phyloP scores from a whole-genome alignment of 129 eudicot genomes.

The Lactuca sativa region DNA sequence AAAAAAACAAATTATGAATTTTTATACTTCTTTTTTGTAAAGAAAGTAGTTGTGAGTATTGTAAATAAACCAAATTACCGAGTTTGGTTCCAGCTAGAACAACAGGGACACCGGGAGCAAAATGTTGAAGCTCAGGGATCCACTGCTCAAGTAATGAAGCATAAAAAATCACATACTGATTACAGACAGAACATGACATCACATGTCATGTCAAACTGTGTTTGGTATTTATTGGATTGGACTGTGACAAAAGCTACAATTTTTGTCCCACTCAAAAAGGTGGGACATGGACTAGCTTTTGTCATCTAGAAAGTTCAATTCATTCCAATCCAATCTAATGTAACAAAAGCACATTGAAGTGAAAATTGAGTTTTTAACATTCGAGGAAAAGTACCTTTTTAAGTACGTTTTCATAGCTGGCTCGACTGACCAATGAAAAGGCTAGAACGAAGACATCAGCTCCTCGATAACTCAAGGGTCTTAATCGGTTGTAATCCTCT shows the following conservation, averaged over 20 bases:
- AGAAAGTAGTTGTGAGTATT: neutral
- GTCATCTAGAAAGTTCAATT: too few species aligned
- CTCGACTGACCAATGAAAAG: conserved; percentile 88
- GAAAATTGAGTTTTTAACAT: neutral
- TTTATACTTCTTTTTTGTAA: too few species aligned
- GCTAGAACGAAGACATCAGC: conserved; percentile 89
- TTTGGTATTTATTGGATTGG: too few species aligned
- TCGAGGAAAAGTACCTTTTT: conserved; percentile 60
- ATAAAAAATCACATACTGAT: conserved; percentile 32
- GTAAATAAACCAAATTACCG: conserved; percentile 44
- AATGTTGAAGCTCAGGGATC: conserved; percentile 98
- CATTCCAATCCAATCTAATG: neutral
- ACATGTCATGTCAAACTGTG: too few species aligned
- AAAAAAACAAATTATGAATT: conserved; percentile 14
- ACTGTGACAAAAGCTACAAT: too few species aligned
- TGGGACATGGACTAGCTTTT: too few species aligned
- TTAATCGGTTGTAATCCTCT: conserved; percentile 87
- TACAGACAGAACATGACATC: neutral
- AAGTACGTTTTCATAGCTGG: conserved; percentile 84
- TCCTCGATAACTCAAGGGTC: conserved; percentile 94
- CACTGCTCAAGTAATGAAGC: conserved; percentile 51
- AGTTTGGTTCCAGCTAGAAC: conserved; percentile 95
- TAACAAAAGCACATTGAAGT: neutral
- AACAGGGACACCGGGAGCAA: conserved; percentile 84
- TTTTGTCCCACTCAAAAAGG: too few species aligned